Evolutionary conservation across 352 stramenopile genomes (phyloP), one percentile per base, ranked within the genome.

Genomic region (Globisporangium yorkense): DNA sequence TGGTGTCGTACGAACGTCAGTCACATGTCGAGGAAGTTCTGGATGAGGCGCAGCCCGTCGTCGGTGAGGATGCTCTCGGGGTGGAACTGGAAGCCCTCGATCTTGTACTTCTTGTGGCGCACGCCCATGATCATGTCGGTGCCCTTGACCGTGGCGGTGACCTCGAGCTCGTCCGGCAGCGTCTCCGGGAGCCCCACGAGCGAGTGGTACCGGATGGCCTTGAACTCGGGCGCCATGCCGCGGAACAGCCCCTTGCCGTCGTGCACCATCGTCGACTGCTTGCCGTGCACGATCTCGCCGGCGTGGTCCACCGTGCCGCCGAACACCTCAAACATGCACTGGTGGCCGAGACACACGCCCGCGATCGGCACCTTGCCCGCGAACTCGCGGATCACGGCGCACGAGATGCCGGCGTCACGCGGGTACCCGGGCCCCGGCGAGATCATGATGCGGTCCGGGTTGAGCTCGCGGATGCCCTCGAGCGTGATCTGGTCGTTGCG

Each of bases 81-180:
- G 70, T 96, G 87, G 67, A 96, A 96, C 66, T 96, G 87, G 61
- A 92, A 88, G 56, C 84, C 87, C 62, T 96, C 84, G 47, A 96
- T 72, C 61, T 90, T 88, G 68, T 79, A 81, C 74, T 84, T 75
- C 60, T 89, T 92, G 78, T 96, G 87, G 37, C 87, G 80, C 55
- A 96, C 82, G 45, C 84, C 87, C 83, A 94, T 94, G 69, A 96
- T 96, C 79, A 96, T 94, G 59, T 87, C 63, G 37, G 78, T 89
- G 48, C 71, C 84, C 64, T 90, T 89, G 41, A 92, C 71, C 51
- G 83, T 92, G 24, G 83, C 79, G 37, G 85, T 93, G n/a, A 93
- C 83, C 46, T 92, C 73, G 35, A 94, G 72, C 40, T 75, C 78
- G 6, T 80, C 73, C 0, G 87, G 87, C 24, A 96, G 69, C 50